Base-by-base conservation (phyloP, 164 flowering plant species). In the Stephania yunnanensis region DNA sequence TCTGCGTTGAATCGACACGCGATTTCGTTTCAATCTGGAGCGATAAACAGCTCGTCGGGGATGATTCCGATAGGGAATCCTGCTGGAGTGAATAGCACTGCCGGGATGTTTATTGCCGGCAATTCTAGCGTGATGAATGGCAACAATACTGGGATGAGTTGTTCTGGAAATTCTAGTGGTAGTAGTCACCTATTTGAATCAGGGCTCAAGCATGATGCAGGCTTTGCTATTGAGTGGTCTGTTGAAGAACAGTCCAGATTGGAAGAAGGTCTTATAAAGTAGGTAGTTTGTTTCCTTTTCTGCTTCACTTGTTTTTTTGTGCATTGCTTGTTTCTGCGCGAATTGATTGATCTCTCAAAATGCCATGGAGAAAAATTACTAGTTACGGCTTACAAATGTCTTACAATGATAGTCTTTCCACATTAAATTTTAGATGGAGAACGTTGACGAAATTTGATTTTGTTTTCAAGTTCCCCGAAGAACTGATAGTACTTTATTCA, bases 161-260 rank as follows among this genome's bases (percentile, higher is more conserved):
- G 78, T 52, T 64, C 82, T 50, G 85, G 83, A 15, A 82, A 69
- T 74, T 80, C 88, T 76, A 80, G 88, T 71, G 79, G 82, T 78
- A 81, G 92, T 77, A 81, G 92, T 46, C 79, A 84, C 68, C 84
- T 85, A 68, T 77, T 86, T 10, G 92, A 89, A 73, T 78, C 86
- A 1, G 92, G 90, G 68, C 83, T 87, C 72, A 92, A 89, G 81
- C 90, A 89, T 75, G 99, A 95, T 19, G 69, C 89, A 7, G 91
- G 91, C 7, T 78, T 89, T 80, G 94, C 93, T 20, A 92, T 84
- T 11, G 99, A 95, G 78, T 95, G 99, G 99, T 85, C 97, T 29
- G 75, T 78, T 15, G 92, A 92, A 55, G 99, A 95, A 78, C 98
- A 92, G 83, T 80, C 79, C 83, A 91, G 68, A 77, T 81, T 95